Conservation (phyloP, 2,329 filamentous ascomycete genomes). For the Chaetothyriales sp. region DNA sequence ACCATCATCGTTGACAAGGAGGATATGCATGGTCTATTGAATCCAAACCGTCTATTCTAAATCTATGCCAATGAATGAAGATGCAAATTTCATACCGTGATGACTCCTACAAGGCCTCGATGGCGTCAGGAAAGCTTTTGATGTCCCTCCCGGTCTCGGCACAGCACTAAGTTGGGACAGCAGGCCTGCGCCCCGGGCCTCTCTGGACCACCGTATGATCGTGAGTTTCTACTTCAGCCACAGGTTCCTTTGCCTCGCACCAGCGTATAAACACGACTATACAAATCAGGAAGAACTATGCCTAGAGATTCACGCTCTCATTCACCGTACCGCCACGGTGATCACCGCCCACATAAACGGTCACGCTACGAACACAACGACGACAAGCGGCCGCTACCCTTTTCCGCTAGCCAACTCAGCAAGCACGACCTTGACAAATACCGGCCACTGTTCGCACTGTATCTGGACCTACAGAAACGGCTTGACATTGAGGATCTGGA, state of each 20-base stretch:
- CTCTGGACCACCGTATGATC: too few species aligned
- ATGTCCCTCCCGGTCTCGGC: neutral
- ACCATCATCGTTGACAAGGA: slow-evolving; percentile 60
- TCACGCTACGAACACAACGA: slow-evolving; percentile 2
- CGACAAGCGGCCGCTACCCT: slow-evolving; percentile 40
- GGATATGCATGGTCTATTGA: slow-evolving; percentile 34
- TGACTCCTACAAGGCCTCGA: too few species aligned
- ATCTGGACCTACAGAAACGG: slow-evolving; percentile 77
- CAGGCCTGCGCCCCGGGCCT: too few species aligned
- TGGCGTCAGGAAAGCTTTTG: neutral
- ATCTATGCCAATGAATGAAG: neutral
- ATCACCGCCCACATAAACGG: slow-evolving; percentile 3
- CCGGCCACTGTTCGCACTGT: slow-evolving; percentile 63
- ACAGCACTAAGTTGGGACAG: too few species aligned
- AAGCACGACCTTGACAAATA: slow-evolving; percentile 56
- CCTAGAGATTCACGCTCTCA: slow-evolving; percentile 6
- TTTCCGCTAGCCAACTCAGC: slow-evolving; percentile 49
- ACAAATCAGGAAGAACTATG: neutral
- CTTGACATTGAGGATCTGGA: slow-evolving; percentile 54
- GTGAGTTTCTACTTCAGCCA: too few species aligned
- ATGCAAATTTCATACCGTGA: neutral
- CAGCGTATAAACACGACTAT: too few species aligned
- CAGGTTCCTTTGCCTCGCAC: too few species aligned
- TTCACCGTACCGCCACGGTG: slow-evolving; percentile 9
- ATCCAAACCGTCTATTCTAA: neutral